These are phyloP conservation scores for Darksidea phi DNA, from an alignment of 495 filamentous ascomycete genomes.

Conservation along the genomic window DNA sequence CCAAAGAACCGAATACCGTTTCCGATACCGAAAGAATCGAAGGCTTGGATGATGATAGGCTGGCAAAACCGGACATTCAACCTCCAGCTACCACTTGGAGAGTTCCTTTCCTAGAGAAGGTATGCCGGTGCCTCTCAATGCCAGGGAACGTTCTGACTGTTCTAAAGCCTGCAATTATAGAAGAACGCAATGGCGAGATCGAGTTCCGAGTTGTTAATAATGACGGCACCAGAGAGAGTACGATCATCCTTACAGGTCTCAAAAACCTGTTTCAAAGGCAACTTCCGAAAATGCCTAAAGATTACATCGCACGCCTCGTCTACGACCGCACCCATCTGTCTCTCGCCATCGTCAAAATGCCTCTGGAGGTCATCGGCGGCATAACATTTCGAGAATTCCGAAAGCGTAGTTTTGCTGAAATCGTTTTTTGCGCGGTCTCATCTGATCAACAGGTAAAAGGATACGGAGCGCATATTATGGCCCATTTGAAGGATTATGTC, in stretches of 20 bases:
- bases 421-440: constrained; percentile 95
- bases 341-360: constrained; percentile 94
- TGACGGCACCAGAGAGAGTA: constrained; percentile 78
- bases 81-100: no score
- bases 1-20: no score
- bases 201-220: constrained; percentile 98
- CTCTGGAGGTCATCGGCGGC: constrained; percentile 86
- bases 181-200: constrained; percentile 91
- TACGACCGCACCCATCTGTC: constrained; percentile 94
- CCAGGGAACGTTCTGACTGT: no score
- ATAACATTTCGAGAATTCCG: constrained; percentile 98
- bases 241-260: constrained; percentile 88
- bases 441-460: constrained; percentile 97
- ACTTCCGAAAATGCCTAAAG: constrained; percentile 96
- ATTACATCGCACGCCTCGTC: constrained; percentile 95
- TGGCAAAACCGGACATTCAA: constrained; percentile 74
- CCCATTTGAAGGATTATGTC: constrained; percentile 95
- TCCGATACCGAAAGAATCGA: constrained; percentile 63
- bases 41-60: constrained; percentile 79
- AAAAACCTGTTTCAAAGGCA: constrained; percentile 99
- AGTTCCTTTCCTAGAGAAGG: not conserved
- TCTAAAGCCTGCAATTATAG: constrained; percentile 74
- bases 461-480: constrained; percentile 99
- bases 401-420: constrained; percentile 87
- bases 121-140: no score